Percentiles rank a stretch among this genome's conserved stretches.
These are phyloP conservation scores for Penicillium brasilianum DNA, from an alignment of 2,329 filamentous ascomycete species.

Conservation along the genomic window DNA sequence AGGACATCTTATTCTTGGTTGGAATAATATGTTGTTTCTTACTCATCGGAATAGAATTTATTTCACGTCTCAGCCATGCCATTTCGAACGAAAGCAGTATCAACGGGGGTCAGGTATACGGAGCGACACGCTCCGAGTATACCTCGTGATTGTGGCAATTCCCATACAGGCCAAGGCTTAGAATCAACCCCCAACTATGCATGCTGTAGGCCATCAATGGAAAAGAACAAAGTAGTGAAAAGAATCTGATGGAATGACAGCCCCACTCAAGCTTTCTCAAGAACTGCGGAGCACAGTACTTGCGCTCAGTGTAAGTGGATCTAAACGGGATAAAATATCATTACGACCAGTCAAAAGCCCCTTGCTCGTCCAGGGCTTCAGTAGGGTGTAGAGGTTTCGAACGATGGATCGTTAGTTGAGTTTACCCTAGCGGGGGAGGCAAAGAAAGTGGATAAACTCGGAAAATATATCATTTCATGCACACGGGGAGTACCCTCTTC, in stretches of 20 bases:
- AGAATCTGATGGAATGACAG: background rate
- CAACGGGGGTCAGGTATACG: background rate
- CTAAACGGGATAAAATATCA: background rate
- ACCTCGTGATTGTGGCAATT: background rate
- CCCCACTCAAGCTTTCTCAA: constrained; percentile 1
- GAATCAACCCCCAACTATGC: background rate
- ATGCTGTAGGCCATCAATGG: background rate
- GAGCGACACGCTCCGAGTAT: background rate
- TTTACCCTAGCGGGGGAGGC: constrained; percentile 22
- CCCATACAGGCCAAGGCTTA: too few relatives aligned
- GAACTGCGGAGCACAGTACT: background rate
- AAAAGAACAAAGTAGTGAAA: background rate
- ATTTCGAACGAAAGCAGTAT: too few relatives aligned
- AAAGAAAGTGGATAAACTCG: constrained; percentile 4
- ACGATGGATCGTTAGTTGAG: constrained; percentile 6
- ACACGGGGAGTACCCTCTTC: constrained; percentile 1
- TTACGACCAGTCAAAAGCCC: constrained; percentile 10
- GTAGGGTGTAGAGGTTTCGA: background rate
- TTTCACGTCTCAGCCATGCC: too few relatives aligned
- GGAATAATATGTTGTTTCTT: too few relatives aligned
- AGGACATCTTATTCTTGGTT: too few relatives aligned
- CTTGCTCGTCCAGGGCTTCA: background rate
- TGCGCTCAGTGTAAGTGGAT: background rate
- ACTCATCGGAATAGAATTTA: too few relatives aligned
- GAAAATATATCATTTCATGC: background rate